phyloP scores from a whole-genome alignment of 352 stramenopile genomes.

The Ophiocytium majus region DNA sequence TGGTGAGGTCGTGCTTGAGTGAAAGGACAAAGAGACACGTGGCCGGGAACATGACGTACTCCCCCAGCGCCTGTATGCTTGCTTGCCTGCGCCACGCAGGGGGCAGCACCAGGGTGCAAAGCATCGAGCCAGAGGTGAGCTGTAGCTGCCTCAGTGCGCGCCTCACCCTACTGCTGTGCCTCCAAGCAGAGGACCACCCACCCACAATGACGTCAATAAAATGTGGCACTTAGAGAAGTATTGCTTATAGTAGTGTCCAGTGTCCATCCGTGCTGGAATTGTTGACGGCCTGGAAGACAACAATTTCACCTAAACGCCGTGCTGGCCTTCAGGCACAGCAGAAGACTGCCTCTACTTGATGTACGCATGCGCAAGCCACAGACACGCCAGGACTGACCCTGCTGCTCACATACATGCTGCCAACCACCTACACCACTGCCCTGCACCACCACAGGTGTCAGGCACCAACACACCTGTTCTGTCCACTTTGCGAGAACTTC shows the following conservation, averaged over 20 bases:
- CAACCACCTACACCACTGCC: too few species aligned
- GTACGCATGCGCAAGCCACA: too few species aligned
- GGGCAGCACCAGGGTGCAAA: not conserved
- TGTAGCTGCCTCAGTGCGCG: not conserved
- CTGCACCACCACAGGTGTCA: too few species aligned
- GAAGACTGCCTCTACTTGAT: too few species aligned
- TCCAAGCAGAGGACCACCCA: not conserved
- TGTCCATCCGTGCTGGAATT: not conserved
- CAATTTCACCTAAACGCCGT: too few species aligned
- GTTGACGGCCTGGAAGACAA: too few species aligned
- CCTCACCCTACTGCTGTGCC: not conserved
- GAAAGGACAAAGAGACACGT: constrained; percentile 12
- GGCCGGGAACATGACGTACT: constrained; percentile 22
- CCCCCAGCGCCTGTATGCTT: constrained; percentile 18
- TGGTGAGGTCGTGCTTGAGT: constrained; percentile 9
- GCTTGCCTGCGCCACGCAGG: constrained; percentile 3
- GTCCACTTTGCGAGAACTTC: too few species aligned
- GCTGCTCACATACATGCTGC: too few species aligned
- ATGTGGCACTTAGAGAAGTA: not conserved
- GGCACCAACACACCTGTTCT: too few species aligned
- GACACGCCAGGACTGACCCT: too few species aligned
- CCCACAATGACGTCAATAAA: not conserved
- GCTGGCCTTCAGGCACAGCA: too few species aligned
- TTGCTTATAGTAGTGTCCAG: not conserved
- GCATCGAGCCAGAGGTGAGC: not conserved